Conservation (phyloP, 1,284 basidiomycete genomes). For the Cryptococcus amylolentus region DNA sequence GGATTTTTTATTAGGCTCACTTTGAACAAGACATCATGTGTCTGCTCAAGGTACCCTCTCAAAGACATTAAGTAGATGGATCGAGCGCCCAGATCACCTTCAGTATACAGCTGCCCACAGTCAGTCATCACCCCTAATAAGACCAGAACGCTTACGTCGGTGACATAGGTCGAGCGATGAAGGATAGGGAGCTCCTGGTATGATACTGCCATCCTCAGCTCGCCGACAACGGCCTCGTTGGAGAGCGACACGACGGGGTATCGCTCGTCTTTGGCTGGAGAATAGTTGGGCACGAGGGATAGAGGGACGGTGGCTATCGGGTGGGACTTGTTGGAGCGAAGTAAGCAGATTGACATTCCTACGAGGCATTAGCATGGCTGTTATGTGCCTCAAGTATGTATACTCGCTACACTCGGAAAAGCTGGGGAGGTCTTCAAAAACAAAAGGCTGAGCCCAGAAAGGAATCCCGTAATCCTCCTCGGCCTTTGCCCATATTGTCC, state of each 20-base stretch:
- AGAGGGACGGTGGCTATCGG: conserved; percentile 24
- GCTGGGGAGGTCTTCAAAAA: conserved; percentile 17
- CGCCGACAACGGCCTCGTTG: conserved; percentile 25
- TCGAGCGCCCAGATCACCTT: conserved; percentile 3
- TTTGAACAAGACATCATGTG: conserved; percentile 7
- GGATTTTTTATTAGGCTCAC: conserved; percentile 21
- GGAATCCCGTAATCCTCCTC: conserved; percentile 15
- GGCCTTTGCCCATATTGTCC: conserved; percentile 26
- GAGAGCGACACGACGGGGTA: conserved; percentile 22
- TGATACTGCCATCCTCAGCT: conserved; percentile 26
- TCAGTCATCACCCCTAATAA: neutral
- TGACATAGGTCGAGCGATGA: conserved; percentile 8
- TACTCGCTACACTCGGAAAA: conserved; percentile 26
- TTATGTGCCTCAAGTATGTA: neutral
- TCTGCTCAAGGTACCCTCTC: conserved; percentile 11
- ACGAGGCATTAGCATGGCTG: neutral
- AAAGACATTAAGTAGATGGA: conserved; percentile 14
- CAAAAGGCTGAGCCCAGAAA: conserved; percentile 32
- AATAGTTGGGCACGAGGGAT: conserved; percentile 20
- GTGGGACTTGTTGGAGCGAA: conserved; percentile 7
- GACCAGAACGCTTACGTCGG: conserved; percentile 1
- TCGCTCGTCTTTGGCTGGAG: conserved; percentile 25
- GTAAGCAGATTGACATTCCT: conserved; percentile 5
- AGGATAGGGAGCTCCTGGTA: conserved; percentile 23
- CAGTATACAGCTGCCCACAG: neutral